phyloP scores from a whole-genome alignment of 768 basidiomycete genomes.

The Galerina sulciceps region DNA sequence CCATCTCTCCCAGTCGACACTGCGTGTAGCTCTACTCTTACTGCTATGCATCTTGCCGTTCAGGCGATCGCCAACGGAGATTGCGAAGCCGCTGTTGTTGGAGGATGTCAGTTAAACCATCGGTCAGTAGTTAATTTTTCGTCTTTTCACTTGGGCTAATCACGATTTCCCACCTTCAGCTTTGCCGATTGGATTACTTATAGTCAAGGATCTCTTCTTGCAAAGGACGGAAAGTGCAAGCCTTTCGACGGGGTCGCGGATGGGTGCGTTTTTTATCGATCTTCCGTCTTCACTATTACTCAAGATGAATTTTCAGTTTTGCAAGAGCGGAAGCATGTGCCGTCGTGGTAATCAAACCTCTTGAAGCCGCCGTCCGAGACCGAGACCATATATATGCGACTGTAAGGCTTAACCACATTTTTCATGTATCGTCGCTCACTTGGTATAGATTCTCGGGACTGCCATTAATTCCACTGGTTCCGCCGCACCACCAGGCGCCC shows the following conservation, averaged over 20 bases:
- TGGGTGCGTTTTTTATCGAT: constrained; percentile 34
- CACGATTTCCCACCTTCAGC: constrained; percentile 18
- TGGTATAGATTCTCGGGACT: constrained; percentile 41
- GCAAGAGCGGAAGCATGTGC: constrained; percentile 41
- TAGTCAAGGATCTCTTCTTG: constrained; percentile 39
- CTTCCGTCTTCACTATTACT: not conserved
- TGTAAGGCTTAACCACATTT: constrained; percentile 22
- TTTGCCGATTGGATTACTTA: constrained; percentile 41
- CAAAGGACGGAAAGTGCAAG: constrained; percentile 45
- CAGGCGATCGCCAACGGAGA: constrained; percentile 47
- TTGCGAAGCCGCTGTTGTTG: constrained; percentile 51
- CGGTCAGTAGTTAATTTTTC: constrained; percentile 29
- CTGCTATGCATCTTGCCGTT: constrained; percentile 51
- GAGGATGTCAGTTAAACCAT: constrained; percentile 46
- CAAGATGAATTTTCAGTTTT: constrained; percentile 29
- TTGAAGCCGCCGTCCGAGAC: constrained; percentile 40
- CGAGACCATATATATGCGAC: constrained; percentile 44
- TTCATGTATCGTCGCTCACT: not conserved
- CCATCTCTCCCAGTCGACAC: constrained; percentile 56
- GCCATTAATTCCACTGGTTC: constrained; percentile 41
- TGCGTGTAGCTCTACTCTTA: constrained; percentile 52
- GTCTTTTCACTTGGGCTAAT: not conserved
- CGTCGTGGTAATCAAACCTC: constrained; percentile 43
- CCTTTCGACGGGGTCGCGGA: constrained; percentile 48
- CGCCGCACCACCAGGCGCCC: constrained; percentile 39